phyloP scores from a whole-genome alignment of 2,329 filamentous ascomycete genomes.

The Aspergillus thermomutatus region DNA sequence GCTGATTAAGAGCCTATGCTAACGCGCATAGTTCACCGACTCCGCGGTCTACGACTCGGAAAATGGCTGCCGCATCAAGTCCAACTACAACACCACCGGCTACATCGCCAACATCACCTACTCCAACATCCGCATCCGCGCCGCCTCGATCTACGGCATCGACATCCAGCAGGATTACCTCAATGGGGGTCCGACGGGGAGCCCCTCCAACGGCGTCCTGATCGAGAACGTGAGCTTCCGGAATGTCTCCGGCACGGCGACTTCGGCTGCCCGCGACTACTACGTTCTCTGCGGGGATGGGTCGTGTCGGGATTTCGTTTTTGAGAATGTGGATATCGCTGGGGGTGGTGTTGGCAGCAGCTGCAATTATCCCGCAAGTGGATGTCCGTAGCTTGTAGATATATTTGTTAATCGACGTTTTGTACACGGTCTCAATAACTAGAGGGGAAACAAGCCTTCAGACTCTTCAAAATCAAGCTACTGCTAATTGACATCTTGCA shows the following conservation, averaged over 20 bases:
- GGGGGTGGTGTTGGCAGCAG: constrained; percentile 27
- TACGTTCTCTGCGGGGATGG: constrained; percentile 39
- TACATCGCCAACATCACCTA: constrained; percentile 44
- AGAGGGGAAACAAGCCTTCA: too few species aligned
- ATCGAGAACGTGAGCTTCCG: constrained; percentile 35
- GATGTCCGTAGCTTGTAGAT: not conserved
- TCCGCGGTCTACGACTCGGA: constrained; percentile 15
- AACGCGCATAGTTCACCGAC: constrained; percentile 50
- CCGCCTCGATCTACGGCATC: constrained; percentile 49
- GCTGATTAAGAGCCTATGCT: too few species aligned
- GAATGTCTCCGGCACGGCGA: constrained; percentile 34
- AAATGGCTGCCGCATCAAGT: constrained; percentile 40
- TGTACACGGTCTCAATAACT: too few species aligned
- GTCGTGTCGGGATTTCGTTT: constrained; percentile 37
- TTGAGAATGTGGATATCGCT: constrained; percentile 34
- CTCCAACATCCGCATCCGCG: constrained; percentile 44
- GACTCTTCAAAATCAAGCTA: too few species aligned
- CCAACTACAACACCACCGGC: constrained; percentile 39
- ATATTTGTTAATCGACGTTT: too few species aligned
- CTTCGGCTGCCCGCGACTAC: constrained; percentile 30
- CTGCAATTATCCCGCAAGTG: constrained; percentile 19
- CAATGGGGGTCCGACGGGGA: constrained; percentile 44
- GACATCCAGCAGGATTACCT: constrained; percentile 53
- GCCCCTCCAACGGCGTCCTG: constrained; percentile 36
- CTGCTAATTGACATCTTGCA: too few species aligned